Conservation (phyloP, 1,284 basidiomycete genomes). For the Schizophyllum commune region DNA sequence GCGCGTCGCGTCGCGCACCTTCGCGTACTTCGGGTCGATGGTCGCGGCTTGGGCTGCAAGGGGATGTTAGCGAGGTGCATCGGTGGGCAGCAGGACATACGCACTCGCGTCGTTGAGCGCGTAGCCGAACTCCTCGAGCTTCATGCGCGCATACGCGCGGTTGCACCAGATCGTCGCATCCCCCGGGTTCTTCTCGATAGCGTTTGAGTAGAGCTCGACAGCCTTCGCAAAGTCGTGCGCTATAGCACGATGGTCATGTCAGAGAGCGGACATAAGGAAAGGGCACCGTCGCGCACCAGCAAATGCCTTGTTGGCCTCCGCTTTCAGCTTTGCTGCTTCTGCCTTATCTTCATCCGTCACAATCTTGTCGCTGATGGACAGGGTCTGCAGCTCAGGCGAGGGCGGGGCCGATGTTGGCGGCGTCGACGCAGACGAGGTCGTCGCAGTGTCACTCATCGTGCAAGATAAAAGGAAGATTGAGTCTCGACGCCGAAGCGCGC, state of each 20-base stretch:
- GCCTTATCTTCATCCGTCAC: conserved; percentile 65
- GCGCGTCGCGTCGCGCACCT: conserved; percentile 22
- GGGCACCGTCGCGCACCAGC: conserved; percentile 37
- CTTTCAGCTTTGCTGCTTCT: conserved; percentile 67
- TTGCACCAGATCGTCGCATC: conserved; percentile 79
- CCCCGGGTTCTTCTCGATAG: conserved; percentile 72
- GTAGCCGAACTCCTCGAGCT: conserved; percentile 78
- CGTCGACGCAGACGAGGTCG: conserved; percentile 17
- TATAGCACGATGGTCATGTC: conserved; percentile 1
- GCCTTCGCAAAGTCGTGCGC: conserved; percentile 43
- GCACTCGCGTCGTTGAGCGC: conserved; percentile 71
- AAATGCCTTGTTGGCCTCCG: conserved; percentile 84
- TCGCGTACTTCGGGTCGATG: conserved; percentile 86
- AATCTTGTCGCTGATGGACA: conserved; percentile 19
- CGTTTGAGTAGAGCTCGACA: conserved; percentile 68
- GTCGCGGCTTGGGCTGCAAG: conserved; percentile 74
- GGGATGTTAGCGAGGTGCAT: not conserved
- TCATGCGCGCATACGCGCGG: conserved; percentile 71
- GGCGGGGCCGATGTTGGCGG: conserved; percentile 40
- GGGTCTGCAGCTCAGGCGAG: conserved; percentile 47
- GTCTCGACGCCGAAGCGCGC: not conserved
- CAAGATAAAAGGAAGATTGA: not conserved
- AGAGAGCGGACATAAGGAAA: not conserved
- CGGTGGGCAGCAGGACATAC: conserved; percentile 14
- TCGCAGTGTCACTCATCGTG: not conserved